Percentiles rank a stretch among this genome's conserved stretches.
Evolutionary conservation across 306 rosid genomes (phyloP).

Genomic region (Pachyrhizus erosus): DNA sequence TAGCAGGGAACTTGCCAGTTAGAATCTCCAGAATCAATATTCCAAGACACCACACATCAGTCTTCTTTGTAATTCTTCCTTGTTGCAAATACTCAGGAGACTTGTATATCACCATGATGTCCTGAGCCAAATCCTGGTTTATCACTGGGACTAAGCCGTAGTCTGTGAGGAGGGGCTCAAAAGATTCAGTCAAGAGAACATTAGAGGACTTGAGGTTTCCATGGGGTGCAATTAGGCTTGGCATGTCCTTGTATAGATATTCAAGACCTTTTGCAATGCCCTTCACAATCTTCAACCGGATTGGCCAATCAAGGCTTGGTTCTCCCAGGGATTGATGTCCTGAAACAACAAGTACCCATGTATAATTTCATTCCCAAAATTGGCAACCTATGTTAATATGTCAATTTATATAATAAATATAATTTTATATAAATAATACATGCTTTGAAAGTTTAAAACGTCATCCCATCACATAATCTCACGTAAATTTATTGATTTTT

Average conservation of each 20-base stretch:
- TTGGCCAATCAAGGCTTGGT: constrained; percentile 79
- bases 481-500: too few relatives aligned
- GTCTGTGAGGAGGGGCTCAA: constrained; percentile 79
- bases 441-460: neutral
- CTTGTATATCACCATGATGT: constrained; percentile 74
- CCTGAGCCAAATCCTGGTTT: constrained; percentile 77
- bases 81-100: constrained; percentile 77
- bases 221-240: constrained; percentile 73
- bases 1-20: constrained; percentile 67
- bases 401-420: neutral
- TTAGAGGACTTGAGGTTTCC: constrained; percentile 93
- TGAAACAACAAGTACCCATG: constrained; percentile 39
- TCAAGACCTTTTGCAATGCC: constrained; percentile 80
- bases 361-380: neutral
- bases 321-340: constrained; percentile 65
- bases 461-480: neutral
- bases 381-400: neutral
- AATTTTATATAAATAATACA: neutral
- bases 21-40: constrained; percentile 72
- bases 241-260: constrained; percentile 73
- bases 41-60: constrained; percentile 89
- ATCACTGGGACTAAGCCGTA: constrained; percentile 79
- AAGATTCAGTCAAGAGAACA: constrained; percentile 64
- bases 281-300: constrained; percentile 74
- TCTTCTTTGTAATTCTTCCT: constrained; percentile 82